Base-by-base conservation (phyloP, 805 yeast species). In the Brettanomyces naardenensis region DNA sequence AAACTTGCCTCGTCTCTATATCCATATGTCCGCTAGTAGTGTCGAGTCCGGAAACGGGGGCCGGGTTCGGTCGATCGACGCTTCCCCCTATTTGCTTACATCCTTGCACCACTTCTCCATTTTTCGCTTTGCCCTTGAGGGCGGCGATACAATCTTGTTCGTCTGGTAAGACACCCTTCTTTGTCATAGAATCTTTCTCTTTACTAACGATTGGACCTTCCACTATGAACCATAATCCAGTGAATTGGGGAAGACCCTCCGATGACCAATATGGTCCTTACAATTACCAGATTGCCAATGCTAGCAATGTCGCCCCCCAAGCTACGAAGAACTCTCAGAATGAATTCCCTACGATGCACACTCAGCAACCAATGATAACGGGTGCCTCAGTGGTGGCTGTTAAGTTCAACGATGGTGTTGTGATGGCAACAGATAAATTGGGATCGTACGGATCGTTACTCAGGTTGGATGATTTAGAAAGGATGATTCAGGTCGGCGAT, bases 381-480 rank as follows among this genome's bases (percentile, higher is more conserved):
- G 97, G 98, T 56, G 86, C 97, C 1, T 87, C 96, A 26, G 98
- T 92, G 18, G 71, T 92, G 49, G 94, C 92, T 6, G 72, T 90
- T 62, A 92, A 89, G 64, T 92, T 80, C 67, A 69, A 84, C 45
- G 83, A 82, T 48, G 99, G 99, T 28, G 80, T 92, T 33, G 75
- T 92, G 28, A 70, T 92, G 62, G 97, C 99, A 2, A 97, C 98
- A 4, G 99, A 92, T 59, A 85, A 85, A 52, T 64, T 90, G 61
- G 95, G 82, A 19, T 81, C 97, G 0, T 92, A 90, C 58, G 99
- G 99, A 0, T 87, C 97, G 2, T 68, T 92, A 46, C 78, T 94
- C 44, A 75, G 96, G 51, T 84, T 90, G 64, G 80, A 73, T 44
- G 78, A 89, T 59, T 71, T 85, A 43, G 94, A 90, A 59, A 79